Evolutionary conservation across 306 rosid genomes (phyloP).

Genomic region (Betula pendula): DNA sequence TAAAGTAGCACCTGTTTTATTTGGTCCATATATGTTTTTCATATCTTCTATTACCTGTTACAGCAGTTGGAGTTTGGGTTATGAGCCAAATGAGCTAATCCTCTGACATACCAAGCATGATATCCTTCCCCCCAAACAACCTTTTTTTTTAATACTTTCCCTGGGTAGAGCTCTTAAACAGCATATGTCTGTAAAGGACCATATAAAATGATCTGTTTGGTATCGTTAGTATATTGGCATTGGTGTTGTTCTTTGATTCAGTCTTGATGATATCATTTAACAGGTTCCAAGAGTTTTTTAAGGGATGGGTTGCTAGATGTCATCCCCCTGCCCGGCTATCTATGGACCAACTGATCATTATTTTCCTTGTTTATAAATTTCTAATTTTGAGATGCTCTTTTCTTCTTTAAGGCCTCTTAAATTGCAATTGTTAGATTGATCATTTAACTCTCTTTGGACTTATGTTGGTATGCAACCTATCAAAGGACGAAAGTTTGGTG

Average conservation of each 20-base stretch:
- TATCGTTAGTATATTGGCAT: neutral
- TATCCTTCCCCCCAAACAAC: neutral
- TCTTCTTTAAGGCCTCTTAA: neutral
- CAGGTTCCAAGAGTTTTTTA: too few relatives aligned
- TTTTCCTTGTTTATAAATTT: too few relatives aligned
- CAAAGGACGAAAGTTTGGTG: conserved; percentile 88
- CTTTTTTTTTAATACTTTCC: neutral
- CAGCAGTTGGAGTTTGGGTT: neutral
- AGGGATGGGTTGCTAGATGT: too few relatives aligned
- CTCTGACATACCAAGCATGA: neutral
- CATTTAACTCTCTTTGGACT: conserved; percentile 10
- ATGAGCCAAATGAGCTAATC: neutral
- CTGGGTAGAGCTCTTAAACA: neutral
- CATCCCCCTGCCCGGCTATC: too few relatives aligned
- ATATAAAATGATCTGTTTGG: neutral
- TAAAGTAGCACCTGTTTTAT: neutral
- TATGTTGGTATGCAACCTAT: conserved; percentile 51
- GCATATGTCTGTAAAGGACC: neutral
- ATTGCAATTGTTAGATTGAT: conserved; percentile 1
- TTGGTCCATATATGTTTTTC: neutral
- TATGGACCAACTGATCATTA: too few relatives aligned
- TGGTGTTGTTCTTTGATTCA: too few relatives aligned
- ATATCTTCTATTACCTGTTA: neutral
- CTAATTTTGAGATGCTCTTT: too few relatives aligned
- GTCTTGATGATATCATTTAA: too few relatives aligned